Evolutionary conservation across 306 rosid genomes (phyloP).

Genomic region (Pyrus pyrifolia): DNA sequence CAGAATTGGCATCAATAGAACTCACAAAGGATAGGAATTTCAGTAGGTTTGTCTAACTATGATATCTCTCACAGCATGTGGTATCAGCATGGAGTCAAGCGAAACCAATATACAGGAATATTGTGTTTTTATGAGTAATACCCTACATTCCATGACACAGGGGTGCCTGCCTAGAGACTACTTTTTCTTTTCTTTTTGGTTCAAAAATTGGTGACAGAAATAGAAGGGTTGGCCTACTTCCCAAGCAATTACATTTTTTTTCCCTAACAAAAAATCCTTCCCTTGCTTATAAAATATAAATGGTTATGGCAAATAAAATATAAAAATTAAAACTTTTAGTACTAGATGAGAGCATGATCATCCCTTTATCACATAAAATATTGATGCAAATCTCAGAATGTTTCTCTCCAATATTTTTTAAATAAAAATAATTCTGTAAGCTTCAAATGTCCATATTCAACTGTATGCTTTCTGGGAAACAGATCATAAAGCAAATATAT

Average conservation of each 20-base stretch:
- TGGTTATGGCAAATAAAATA: background rate
- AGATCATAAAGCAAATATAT: background rate
- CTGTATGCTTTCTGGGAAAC: background rate
- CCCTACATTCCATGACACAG: no score
- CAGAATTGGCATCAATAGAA: background rate
- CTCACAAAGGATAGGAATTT: background rate
- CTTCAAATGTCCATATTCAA: background rate
- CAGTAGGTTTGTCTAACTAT: background rate
- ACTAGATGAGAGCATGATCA: background rate
- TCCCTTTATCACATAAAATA: background rate
- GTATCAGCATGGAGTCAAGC: rapidly evolving
- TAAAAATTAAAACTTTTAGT: background rate
- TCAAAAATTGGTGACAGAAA: background rate
- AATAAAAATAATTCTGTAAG: background rate
- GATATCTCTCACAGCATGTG: background rate
- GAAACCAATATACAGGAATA: background rate
- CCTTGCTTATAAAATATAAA: background rate
- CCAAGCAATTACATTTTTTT: background rate
- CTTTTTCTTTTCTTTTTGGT: background rate
- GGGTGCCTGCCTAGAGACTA: background rate
- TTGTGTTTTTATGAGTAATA: background rate
- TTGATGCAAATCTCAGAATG: background rate
- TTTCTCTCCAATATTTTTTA: background rate
- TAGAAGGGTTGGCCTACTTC: background rate
- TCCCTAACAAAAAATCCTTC: no score